Evolutionary conservation across 495 filamentous ascomycete genomes (phyloP).

Genomic region (Neurospora sp.): DNA sequence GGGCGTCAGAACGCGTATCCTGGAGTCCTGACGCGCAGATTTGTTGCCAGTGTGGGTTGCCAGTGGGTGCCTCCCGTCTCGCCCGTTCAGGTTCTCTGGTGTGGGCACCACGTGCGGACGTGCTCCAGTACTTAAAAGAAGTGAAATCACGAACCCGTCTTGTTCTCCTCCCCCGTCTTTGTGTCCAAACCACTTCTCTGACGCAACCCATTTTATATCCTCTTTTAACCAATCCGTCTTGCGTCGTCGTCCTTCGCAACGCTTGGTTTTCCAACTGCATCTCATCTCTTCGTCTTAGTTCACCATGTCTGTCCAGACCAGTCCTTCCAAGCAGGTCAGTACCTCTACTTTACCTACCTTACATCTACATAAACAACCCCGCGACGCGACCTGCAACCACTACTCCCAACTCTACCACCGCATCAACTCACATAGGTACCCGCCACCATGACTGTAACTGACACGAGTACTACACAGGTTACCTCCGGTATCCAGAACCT

Average conservation of each 20-base stretch:
- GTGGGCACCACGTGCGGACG: slow-evolving; percentile 14
- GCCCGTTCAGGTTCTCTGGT: background rate
- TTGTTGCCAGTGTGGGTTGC: slow-evolving; percentile 1
- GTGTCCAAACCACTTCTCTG: slow-evolving; percentile 4
- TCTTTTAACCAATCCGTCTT: background rate
- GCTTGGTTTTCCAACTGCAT: background rate
- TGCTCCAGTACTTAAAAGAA: slow-evolving; percentile 17
- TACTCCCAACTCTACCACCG: background rate
- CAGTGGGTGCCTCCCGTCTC: background rate
- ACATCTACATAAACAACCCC: slow-evolving; percentile 1
- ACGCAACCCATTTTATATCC: background rate
- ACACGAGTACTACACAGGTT: slow-evolving; percentile 46
- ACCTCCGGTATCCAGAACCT: slow-evolving; percentile 75
- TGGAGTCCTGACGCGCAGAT: slow-evolving; percentile 4
- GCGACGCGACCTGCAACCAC: background rate
- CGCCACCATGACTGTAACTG: slow-evolving; percentile 19
- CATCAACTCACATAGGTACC: slow-evolving; percentile 1
- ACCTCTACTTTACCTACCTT: background rate
- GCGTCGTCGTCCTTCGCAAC: background rate
- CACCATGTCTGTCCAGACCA: slow-evolving; percentile 61
- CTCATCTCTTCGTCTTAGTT: slow-evolving; percentile 2
- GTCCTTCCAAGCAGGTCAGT: slow-evolving; percentile 79
- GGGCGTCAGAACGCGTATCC: slow-evolving; percentile 10
- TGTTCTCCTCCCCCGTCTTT: slow-evolving; percentile 5
- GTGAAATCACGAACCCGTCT: slow-evolving; percentile 7